Percentiles rank a stretch among this genome's conserved stretches.
Evolutionary conservation across 495 filamentous ascomycete species (phyloP).

Genomic region (Penicillium argentinense): DNA sequence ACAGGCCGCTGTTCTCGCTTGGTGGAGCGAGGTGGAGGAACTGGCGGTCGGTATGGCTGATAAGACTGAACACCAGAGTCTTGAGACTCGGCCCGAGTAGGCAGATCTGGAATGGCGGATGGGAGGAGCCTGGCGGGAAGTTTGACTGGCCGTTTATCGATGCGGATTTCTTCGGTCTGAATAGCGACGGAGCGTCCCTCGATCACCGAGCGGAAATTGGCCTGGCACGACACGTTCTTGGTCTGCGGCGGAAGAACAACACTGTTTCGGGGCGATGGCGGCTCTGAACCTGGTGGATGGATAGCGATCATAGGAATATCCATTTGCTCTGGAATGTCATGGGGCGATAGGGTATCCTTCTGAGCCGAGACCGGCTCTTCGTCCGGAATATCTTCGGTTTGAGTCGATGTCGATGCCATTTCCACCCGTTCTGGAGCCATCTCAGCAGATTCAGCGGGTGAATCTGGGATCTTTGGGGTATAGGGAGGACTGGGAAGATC

Average conservation of each 20-base stretch:
- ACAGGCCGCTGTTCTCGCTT: slow-evolving; percentile 22
- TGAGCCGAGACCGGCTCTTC: background rate
- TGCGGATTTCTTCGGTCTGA: slow-evolving; percentile 86
- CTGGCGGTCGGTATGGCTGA: slow-evolving; percentile 36
- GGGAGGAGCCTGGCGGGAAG: slow-evolving; percentile 77
- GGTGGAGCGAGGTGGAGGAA: slow-evolving; percentile 34
- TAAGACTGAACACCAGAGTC: slow-evolving; percentile 14
- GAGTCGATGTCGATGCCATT: slow-evolving; percentile 63
- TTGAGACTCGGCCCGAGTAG: slow-evolving; percentile 22
- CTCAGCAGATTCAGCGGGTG: slow-evolving; percentile 9
- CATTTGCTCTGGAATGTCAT: slow-evolving; percentile 26
- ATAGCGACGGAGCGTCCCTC: slow-evolving; percentile 54
- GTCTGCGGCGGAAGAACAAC: slow-evolving; percentile 64
- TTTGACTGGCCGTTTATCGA: slow-evolving; percentile 70
- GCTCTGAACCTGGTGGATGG: slow-evolving; percentile 63
- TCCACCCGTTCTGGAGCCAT: slow-evolving; percentile 13
- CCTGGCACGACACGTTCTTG: slow-evolving; percentile 59
- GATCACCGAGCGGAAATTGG: slow-evolving; percentile 35
- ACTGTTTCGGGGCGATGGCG: slow-evolving; percentile 59
- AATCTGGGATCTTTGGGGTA: slow-evolving; percentile 56
- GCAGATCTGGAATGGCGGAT: slow-evolving; percentile 54
- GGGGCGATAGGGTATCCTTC: slow-evolving; percentile 18
- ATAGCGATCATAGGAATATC: slow-evolving; percentile 64
- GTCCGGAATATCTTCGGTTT: slow-evolving; percentile 54
- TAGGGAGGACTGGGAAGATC: slow-evolving; percentile 67